These are phyloP conservation scores for Capillidium heterosporum DNA, from an alignment of 371 early-diverging fungal species.

Conservation along the genomic window DNA sequence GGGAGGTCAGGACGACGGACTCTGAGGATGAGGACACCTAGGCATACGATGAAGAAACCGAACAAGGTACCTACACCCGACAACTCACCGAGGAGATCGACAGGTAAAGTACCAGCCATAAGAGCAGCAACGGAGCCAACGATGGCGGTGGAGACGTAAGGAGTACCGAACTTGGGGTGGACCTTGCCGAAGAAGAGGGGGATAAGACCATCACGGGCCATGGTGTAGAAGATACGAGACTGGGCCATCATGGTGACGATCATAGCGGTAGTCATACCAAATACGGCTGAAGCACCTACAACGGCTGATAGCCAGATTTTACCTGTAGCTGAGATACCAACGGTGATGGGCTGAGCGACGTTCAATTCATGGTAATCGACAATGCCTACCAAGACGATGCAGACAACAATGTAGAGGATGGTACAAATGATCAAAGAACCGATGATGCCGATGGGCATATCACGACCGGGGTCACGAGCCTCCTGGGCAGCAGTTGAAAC, in stretches of 20 bases:
- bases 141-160: conserved; percentile 45
- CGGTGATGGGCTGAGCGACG: conserved; percentile 36
- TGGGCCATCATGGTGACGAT: conserved; percentile 56
- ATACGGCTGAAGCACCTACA: conserved; percentile 23
- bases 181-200: conserved; percentile 22
- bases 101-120: conserved; percentile 55
- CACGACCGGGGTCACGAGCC: conserved; percentile 55
- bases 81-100: conserved; percentile 66
- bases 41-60: conserved; percentile 67
- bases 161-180: conserved; percentile 36
- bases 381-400: conserved; percentile 59
- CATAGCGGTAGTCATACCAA: conserved; percentile 61
- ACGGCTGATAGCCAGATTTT: conserved; percentile 36
- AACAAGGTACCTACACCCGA: conserved; percentile 71
- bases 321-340: conserved; percentile 38
- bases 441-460: conserved; percentile 77
- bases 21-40: conserved; percentile 56
- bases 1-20: conserved; percentile 47
- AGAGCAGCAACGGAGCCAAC: conserved; percentile 47
- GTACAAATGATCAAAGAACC: conserved; percentile 58
- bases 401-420: conserved; percentile 49
- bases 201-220: conserved; percentile 31
- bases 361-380: conserved; percentile 31
- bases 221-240: conserved; percentile 72
- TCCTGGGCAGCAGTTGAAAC: conserved; percentile 80